Evolutionary conservation across 345 rosid genomes (phyloP), one percentile per base, ranked within the genome.

Genomic region (Erucastrum elatum): DNA sequence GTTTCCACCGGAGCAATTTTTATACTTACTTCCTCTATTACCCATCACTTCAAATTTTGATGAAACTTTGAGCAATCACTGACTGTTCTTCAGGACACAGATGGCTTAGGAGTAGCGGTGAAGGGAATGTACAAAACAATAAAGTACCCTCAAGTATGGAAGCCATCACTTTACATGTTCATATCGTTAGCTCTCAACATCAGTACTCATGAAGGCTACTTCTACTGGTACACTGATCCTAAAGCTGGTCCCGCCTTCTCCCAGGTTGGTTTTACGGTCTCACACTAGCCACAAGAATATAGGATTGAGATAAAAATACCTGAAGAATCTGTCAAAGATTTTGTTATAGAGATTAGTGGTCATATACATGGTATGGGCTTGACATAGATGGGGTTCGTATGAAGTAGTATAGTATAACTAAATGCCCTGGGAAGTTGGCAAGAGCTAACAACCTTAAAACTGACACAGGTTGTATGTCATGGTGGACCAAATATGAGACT

Each of bases 141-240:
- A 11, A 86, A 81, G 72, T 85, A 79, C 58, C 94, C 96, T 35
- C 88, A 85, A 76, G 97, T 92, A 26, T 90, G 96, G 97, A 92
- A 90, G 82, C 96, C 97, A 73, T 89, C 96, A 5, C 86, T 92
- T 5, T 89, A 84, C 85, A 90, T 92, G 90, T 92, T 81, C 79
- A 80, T 90, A 8, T 89, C 94, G 6, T 75, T 90, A 62, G 93
- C 97, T 12, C 88, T 92, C 82, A 90, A 86, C 76, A 83, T 92
- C 15, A 90, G 95, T 66, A 86, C 91, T 55, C 92, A 92, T 70
- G 97, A 92, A 85, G 97, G 92, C 34, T 88, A 86, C 49, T 90
- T 92, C 78, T 92, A 92, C 77, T 92, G 97, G 97, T 90, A 84
- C 80, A 90, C 97, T 72, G 89, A 92, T 77, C 88, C 97, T 5